Evolutionary conservation across 2,329 filamentous ascomycete species (phyloP).

Genomic region (Calonectria pseudoturangicola): DNA sequence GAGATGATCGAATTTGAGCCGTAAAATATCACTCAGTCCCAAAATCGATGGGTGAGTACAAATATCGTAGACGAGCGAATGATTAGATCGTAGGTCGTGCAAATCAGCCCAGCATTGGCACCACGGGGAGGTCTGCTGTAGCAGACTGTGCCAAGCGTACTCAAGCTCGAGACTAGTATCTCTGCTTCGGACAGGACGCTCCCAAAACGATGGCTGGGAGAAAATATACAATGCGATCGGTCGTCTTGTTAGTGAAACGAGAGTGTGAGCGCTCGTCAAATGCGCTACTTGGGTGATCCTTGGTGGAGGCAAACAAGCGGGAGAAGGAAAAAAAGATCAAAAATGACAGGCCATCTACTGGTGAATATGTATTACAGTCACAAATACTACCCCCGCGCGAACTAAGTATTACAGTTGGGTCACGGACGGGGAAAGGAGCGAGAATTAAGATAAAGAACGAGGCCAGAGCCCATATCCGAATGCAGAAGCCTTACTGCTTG

Average conservation of each 20-base stretch:
- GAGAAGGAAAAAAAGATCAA: background rate
- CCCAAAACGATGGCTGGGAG: background rate
- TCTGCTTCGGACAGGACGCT: background rate
- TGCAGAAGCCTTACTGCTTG: slow-evolving; percentile 13
- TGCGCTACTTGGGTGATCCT: background rate
- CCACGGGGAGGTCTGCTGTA: background rate
- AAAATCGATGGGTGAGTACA: background rate
- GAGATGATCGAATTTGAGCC: background rate
- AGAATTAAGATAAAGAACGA: slow-evolving; percentile 21
- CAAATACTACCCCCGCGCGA: background rate
- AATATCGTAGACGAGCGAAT: background rate
- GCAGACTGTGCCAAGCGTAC: background rate
- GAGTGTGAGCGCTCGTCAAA: background rate
- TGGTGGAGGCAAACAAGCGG: slow-evolving; percentile 7
- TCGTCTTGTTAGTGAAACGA: background rate
- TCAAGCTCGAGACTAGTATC: background rate
- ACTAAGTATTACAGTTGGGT: slow-evolving; percentile 12
- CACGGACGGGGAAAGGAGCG: slow-evolving; percentile 19
- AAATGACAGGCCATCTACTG: background rate
- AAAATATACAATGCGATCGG: background rate
- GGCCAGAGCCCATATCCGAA: slow-evolving; percentile 4
- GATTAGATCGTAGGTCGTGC: background rate
- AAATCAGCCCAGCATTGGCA: background rate
- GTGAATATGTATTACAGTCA: slow-evolving; percentile 1
- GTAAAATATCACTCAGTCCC: background rate